phyloP scores from a whole-genome alignment of 352 stramenopile species.

The Globisporangium abappressorium region DNA sequence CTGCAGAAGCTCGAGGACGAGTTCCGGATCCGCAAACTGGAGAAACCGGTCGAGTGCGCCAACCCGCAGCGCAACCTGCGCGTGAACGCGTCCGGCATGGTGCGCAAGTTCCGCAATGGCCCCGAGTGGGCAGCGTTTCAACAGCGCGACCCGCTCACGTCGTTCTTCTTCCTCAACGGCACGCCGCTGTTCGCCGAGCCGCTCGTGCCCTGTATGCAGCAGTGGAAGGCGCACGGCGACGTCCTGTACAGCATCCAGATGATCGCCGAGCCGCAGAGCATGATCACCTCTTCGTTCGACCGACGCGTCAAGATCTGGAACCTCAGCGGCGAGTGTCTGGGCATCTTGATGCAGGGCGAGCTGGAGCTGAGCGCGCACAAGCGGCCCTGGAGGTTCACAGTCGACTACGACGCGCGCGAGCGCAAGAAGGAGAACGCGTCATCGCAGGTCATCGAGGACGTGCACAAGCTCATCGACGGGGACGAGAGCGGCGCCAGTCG shows the following conservation, averaged over 20 bases:
- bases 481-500: slow-evolving; percentile 1
- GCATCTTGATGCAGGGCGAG: slow-evolving; percentile 75
- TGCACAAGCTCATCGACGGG: slow-evolving; percentile 37
- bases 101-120: slow-evolving; percentile 63
- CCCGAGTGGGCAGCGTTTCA: slow-evolving; percentile 59
- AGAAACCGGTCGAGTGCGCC: slow-evolving; percentile 57
- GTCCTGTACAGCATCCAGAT: slow-evolving; percentile 78
- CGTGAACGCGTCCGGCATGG: slow-evolving; percentile 63
- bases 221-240: slow-evolving; percentile 74
- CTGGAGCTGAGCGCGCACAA: slow-evolving; percentile 28
- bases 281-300: slow-evolving; percentile 80
- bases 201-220: slow-evolving; percentile 35
- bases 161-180: slow-evolving; percentile 60
- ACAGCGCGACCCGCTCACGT: slow-evolving; percentile 38
- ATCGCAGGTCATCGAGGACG: slow-evolving; percentile 55
- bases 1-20: slow-evolving; percentile 51
- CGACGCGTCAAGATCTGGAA: slow-evolving; percentile 75
- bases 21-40: slow-evolving; percentile 39
- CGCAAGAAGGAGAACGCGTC: slow-evolving; percentile 60
- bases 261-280: slow-evolving; percentile 57
- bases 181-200: slow-evolving; percentile 42
- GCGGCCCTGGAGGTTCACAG: slow-evolving; percentile 60
- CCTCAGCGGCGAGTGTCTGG: slow-evolving; percentile 59
- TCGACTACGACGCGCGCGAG: slow-evolving; percentile 74
- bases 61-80: slow-evolving; percentile 76